Evolutionary conservation across 768 basidiomycete species (phyloP).

Genomic region (Kwoniella botswanensis): DNA sequence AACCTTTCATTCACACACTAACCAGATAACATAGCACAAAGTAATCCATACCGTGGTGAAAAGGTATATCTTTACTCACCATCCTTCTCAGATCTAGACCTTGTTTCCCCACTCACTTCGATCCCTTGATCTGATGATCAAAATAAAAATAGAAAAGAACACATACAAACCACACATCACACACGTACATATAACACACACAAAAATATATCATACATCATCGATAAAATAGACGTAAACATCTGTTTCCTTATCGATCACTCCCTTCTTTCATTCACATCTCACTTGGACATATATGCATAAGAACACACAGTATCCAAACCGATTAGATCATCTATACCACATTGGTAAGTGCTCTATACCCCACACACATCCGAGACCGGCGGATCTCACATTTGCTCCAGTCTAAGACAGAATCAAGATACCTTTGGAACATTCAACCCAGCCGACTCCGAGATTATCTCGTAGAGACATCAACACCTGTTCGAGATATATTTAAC

Average conservation of each 20-base stretch:
- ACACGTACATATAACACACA: background rate
- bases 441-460: constrained; percentile 21
- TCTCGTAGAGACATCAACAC: background rate
- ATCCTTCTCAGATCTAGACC: background rate
- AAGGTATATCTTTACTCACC: background rate
- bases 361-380: constrained; percentile 1
- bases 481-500: constrained; percentile 2
- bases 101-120: background rate
- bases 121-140: background rate
- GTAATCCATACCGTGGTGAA: background rate
- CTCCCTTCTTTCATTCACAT: background rate
- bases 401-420: constrained; percentile 8
- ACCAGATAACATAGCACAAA: background rate
- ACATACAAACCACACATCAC: background rate
- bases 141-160: background rate
- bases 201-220: background rate
- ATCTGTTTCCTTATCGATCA: background rate
- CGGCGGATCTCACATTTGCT: background rate
- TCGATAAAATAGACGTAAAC: background rate
- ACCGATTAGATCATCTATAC: background rate
- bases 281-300: background rate
- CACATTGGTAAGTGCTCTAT: background rate
- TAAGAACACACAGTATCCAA: background rate
- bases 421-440: constrained; percentile 18
- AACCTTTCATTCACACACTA: constrained; percentile 2